Evolutionary conservation across 345 rosid species (phyloP).

Genomic region (Theobroma cacao): DNA sequence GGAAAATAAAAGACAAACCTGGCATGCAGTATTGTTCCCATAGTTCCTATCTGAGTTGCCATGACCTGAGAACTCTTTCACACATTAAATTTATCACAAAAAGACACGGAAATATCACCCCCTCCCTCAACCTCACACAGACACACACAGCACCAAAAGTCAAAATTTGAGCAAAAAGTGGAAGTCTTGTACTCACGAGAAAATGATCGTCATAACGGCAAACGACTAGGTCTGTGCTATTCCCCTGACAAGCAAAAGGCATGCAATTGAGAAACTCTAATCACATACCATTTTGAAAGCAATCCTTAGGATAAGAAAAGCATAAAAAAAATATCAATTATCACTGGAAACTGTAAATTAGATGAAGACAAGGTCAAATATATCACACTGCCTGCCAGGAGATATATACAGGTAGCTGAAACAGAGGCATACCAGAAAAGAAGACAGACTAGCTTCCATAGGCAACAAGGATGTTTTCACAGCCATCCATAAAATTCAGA

Average conservation of each 20-base stretch:
- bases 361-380: neutral
- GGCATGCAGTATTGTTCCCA: conserved; percentile 89
- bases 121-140: conserved; percentile 3
- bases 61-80: conserved; percentile 52
- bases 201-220: conserved; percentile 75
- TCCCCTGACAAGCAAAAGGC: conserved; percentile 50
- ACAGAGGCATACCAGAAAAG: too few species aligned
- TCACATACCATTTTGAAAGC: neutral
- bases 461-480: too few species aligned
- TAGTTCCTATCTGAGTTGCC: conserved; percentile 81
- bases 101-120: neutral
- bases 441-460: too few species aligned
- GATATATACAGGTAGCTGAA: neutral
- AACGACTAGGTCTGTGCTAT: conserved; percentile 75
- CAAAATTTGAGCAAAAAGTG: neutral
- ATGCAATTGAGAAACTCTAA: conserved; percentile 1
- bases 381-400: neutral
- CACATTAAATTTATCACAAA: conserved; percentile 9
- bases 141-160: neutral
- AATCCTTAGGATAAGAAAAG: neutral
- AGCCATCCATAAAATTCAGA: neutral
- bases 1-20: conserved; percentile 36
- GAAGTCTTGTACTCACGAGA: conserved; percentile 57
- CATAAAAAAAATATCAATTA: neutral
- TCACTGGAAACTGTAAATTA: neutral